Conservation (phyloP, 2,329 filamentous ascomycete species). For the Clathrospora elynae region DNA sequence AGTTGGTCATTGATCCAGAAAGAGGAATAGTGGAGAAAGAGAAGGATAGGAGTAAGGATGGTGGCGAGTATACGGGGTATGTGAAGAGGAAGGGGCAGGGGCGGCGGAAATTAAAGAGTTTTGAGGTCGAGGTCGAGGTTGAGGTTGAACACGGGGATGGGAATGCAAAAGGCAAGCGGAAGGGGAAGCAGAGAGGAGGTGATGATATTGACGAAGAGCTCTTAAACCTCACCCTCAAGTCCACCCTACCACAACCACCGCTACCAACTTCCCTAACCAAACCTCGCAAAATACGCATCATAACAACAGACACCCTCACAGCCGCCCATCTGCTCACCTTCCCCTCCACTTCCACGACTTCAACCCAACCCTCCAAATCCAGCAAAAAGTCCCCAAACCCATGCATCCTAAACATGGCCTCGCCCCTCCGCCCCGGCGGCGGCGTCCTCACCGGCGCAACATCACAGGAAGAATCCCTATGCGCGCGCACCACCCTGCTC, state of each 20-base stretch:
- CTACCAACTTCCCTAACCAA: slow-evolving; percentile 3
- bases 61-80: slow-evolving; percentile 24
- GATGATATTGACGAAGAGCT: slow-evolving; percentile 19
- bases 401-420: slow-evolving; percentile 68
- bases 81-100: slow-evolving; percentile 45
- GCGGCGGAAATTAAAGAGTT: slow-evolving; percentile 33
- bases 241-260: neutral
- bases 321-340: slow-evolving; percentile 53
- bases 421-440: slow-evolving; percentile 64
- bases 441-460: slow-evolving; percentile 65
- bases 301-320: slow-evolving; percentile 59
- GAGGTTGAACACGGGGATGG: slow-evolving; percentile 8
- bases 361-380: slow-evolving; percentile 1
- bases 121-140: slow-evolving; percentile 7
- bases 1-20: slow-evolving; percentile 54
- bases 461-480: slow-evolving; percentile 66
- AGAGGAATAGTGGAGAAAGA: neutral
- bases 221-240: slow-evolving; percentile 11
- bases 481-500: slow-evolving; percentile 64
- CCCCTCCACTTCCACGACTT: slow-evolving; percentile 11
- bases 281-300: slow-evolving; percentile 52
- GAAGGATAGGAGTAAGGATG: slow-evolving; percentile 4
- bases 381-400: slow-evolving; percentile 48
- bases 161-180: slow-evolving; percentile 18
- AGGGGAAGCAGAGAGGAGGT: slow-evolving; percentile 13